Evolutionary conservation across 345 rosid species (phyloP).

Genomic region (Salix koriyanagi): DNA sequence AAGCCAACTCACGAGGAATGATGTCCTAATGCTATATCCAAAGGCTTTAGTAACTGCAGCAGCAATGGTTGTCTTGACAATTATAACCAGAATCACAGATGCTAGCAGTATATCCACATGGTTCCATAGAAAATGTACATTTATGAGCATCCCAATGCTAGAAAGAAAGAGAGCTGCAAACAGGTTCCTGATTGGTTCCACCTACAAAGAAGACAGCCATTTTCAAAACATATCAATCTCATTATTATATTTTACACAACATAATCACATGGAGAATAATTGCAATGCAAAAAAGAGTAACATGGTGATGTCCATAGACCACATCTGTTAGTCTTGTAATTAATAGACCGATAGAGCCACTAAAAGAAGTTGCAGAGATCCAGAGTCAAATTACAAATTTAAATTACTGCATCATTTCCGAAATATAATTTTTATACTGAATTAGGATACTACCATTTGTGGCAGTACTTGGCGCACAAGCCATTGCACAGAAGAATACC

Average conservation of each 20-base stretch:
- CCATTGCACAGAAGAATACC: constrained; percentile 38
- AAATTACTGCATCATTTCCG: background rate
- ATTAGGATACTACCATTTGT: background rate
- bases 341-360: background rate
- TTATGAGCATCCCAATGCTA: constrained; percentile 97
- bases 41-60: constrained; percentile 66
- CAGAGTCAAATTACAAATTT: background rate
- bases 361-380: background rate
- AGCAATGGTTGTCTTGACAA: constrained; percentile 82
- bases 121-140: constrained; percentile 96
- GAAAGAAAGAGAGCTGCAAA: constrained; percentile 97
- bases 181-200: constrained; percentile 95
- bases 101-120: constrained; percentile 96
- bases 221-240: background rate
- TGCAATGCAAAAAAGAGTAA: background rate
- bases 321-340: background rate
- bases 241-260: background rate
- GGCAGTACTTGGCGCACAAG: background rate
- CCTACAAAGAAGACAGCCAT: constrained; percentile 39
- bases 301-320: background rate
- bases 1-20: constrained; percentile 71
- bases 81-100: constrained; percentile 84
- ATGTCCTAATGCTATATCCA: constrained; percentile 74
- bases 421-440: background rate
- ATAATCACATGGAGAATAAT: background rate